A percentile compares a stretch with the other conserved stretches of the same genome.
Evolutionary conservation across 305 asterid genomes (phyloP).

Genomic region (Caryopteris hybrid): DNA sequence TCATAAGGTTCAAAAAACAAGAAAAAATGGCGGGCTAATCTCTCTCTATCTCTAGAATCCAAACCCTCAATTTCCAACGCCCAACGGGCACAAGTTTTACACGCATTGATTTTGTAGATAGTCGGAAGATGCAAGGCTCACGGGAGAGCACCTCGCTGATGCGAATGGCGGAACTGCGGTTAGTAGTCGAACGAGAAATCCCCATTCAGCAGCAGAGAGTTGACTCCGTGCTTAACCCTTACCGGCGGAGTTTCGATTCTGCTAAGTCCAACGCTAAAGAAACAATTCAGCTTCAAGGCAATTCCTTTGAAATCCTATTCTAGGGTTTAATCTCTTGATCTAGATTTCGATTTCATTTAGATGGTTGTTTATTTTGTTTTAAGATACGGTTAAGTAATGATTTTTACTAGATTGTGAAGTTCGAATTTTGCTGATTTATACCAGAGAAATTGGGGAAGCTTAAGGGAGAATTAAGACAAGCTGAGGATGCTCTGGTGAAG

Average conservation of each 20-base stretch:
- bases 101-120: background rate
- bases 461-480: constrained; percentile 57
- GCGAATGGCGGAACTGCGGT: constrained; percentile 56
- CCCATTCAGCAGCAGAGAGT: constrained; percentile 56
- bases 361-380: background rate
- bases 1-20: constrained; percentile 10
- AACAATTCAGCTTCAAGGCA: constrained; percentile 64
- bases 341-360: background rate
- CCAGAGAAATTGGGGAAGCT: constrained; percentile 52
- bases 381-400: background rate
- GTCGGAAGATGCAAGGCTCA: constrained; percentile 38
- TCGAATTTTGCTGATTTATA: background rate
- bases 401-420: background rate
- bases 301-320: background rate
- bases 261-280: constrained; percentile 39
- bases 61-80: background rate
- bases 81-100: background rate
- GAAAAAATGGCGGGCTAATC: constrained; percentile 48
- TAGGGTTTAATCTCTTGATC: background rate
- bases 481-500: constrained; percentile 70
- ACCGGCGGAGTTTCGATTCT: constrained; percentile 36
- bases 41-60: background rate
- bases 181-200: constrained; percentile 65
- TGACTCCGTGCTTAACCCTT: constrained; percentile 31
- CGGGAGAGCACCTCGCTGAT: constrained; percentile 25